Base-by-base conservation (phyloP, 306 rosid species). In the Myrica gale region DNA sequence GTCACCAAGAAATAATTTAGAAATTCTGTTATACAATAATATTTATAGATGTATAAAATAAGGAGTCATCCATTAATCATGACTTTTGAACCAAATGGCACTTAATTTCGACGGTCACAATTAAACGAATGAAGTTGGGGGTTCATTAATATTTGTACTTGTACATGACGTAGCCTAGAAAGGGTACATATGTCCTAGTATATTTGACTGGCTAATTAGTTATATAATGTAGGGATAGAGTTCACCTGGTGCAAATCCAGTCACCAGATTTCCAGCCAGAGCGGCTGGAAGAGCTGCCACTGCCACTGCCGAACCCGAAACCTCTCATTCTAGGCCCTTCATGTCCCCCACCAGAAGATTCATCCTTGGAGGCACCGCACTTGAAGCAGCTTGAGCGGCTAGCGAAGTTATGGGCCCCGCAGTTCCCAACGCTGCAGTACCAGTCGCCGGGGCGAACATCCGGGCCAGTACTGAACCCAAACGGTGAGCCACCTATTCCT, bases 371-470 rank as follows among this genome's bases (percentile, higher is more conserved):
- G 11, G 94, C 89, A 6, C 89, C 92, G n/a, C 98, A 93, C 87
- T 93, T 93, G 80, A 93, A 93, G 83, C 98, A 93, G 86, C 84
- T 90, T 21, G 96, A 89, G 74, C 98, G 95, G 86, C 96, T 93
- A 15, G 98, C 96, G 4, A 93, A 93, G 87, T 93, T 93, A 74
- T 92, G 98, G 50, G 98, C 92, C 17, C 93, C 98, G 72, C 98
- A 93, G 83, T 86, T 89, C 13, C 82, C 93, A 0, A 90, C 15
- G 54, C 86, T 72, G 84, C 98, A 93, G 87, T 93, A 89, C 98
- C 98, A 93, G 76, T 93, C 98, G 3, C 98, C 98, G 0, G 96
- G 98, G 2, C 98, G 91, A 41, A 93, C 96, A 9, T 93, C 98
- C 0, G 98, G 96, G 0, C 98, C 98, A 0, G 91, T 90, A 11